Evolutionary conservation across 768 basidiomycete genomes (phyloP).

Genomic region (Butyriboletus loyo): DNA sequence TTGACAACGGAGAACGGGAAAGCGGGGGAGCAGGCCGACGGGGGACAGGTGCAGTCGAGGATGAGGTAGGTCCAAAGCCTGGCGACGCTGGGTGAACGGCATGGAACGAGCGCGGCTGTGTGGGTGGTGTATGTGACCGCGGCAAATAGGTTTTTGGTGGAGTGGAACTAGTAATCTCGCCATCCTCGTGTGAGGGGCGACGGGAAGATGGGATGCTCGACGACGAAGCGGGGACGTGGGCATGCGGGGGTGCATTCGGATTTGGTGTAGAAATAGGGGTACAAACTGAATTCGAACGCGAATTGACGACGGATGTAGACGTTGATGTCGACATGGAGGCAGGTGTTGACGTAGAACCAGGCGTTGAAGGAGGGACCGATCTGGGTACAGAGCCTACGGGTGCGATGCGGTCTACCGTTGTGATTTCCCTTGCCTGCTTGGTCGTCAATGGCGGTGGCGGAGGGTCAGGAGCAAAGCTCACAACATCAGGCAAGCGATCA

Average conservation of each 20-base stretch:
- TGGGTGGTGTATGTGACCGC: conserved; percentile 44
- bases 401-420: background rate
- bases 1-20: conserved; percentile 30
- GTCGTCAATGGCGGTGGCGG: conserved; percentile 31
- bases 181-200: conserved; percentile 48
- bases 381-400: background rate
- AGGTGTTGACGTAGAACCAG: conserved; percentile 10
- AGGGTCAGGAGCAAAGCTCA: conserved; percentile 31
- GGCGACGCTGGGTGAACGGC: conserved; percentile 26
- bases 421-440: conserved; percentile 18
- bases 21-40: conserved; percentile 32
- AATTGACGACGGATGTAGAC: conserved; percentile 20
- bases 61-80: conserved; percentile 21
- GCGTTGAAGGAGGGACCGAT: background rate
- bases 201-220: conserved; percentile 18
- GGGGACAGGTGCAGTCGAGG: conserved; percentile 20
- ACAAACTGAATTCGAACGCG: conserved; percentile 27
- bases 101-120: conserved; percentile 47
- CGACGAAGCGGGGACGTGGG: background rate
- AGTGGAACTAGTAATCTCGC: conserved; percentile 44
- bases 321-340: conserved; percentile 21
- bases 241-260: background rate
- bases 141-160: conserved; percentile 36
- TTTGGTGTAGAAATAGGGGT: conserved; percentile 7
- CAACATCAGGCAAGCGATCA: conserved; percentile 19